phyloP scores from a whole-genome alignment of 2,329 filamentous ascomycete genomes.

The Pleochaeta shiraiana region DNA sequence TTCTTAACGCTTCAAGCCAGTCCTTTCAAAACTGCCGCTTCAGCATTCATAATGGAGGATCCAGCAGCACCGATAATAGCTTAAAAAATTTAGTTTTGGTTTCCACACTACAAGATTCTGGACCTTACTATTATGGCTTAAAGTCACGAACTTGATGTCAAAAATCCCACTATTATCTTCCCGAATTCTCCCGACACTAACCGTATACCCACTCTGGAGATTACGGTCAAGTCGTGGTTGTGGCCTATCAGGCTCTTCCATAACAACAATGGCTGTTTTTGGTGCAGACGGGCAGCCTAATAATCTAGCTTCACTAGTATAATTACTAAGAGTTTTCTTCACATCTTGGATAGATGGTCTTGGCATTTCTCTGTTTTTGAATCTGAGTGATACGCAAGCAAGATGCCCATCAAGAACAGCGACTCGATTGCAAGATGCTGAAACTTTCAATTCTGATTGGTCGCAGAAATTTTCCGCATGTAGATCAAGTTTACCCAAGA shows the following conservation, averaged over 20 bases:
- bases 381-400: conserved; percentile 76
- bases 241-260: conserved; percentile 75
- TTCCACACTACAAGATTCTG: not conserved
- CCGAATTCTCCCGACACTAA: conserved; percentile 63
- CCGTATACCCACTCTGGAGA: conserved; percentile 65
- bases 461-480: conserved; percentile 56
- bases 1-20: conserved; percentile 5
- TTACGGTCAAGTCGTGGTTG: conserved; percentile 84
- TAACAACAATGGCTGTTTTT: conserved; percentile 57
- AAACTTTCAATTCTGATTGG: conserved; percentile 52
- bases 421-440: conserved; percentile 79
- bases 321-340: conserved; percentile 56
- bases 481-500: conserved; percentile 53
- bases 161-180: conserved; percentile 79
- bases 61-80: conserved; percentile 92
- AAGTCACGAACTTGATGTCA: conserved; percentile 81
- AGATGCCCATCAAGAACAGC: conserved; percentile 91
- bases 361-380: conserved; percentile 41
- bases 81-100: conserved; percentile 16
- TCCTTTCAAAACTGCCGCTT: conserved; percentile 9
- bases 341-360: conserved; percentile 55
- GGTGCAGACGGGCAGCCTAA: conserved; percentile 81
- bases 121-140: conserved; percentile 51
- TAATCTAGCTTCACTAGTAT: conserved; percentile 60
- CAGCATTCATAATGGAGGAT: conserved; percentile 64